A percentile compares a stretch with the other conserved stretches of the same genome.
These are phyloP conservation scores for Penicillium turbatum DNA, from an alignment of 495 filamentous ascomycete species.

Conservation along the genomic window DNA sequence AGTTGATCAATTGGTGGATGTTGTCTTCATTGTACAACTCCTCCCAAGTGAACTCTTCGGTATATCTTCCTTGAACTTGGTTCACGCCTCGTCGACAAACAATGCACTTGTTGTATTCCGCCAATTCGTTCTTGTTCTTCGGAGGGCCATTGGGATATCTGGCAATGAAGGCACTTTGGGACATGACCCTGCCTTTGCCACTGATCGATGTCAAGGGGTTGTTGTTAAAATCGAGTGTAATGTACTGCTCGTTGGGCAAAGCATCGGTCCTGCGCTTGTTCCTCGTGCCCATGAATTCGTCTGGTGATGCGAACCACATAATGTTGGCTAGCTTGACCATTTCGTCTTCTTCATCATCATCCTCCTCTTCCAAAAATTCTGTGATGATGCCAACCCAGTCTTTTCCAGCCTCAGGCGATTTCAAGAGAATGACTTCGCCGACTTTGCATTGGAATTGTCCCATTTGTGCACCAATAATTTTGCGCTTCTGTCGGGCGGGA, in stretches of 20 bases:
- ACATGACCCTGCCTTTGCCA: slow-evolving; percentile 78
- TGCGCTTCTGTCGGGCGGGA: slow-evolving; percentile 29
- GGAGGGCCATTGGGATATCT: slow-evolving; percentile 76
- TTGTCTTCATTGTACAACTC: slow-evolving; percentile 64
- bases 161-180: slow-evolving; percentile 57
- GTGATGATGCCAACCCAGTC: slow-evolving; percentile 88
- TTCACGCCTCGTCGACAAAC: slow-evolving; percentile 87
- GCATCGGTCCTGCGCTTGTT: slow-evolving; percentile 81
- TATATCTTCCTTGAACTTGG: slow-evolving; percentile 82
- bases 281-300: slow-evolving; percentile 71
- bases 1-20: slow-evolving; percentile 60
- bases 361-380: slow-evolving; percentile 66
- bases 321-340: slow-evolving; percentile 63
- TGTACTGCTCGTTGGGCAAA: slow-evolving; percentile 85
- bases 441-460: slow-evolving; percentile 75
- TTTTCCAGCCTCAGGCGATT: slow-evolving; percentile 75
- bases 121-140: slow-evolving; percentile 51
- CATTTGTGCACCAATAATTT: slow-evolving; percentile 78
- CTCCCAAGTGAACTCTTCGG: slow-evolving; percentile 90
- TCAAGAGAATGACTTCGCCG: slow-evolving; percentile 81
- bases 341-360: slow-evolving; percentile 50
- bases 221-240: slow-evolving; percentile 76
- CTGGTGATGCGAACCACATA: slow-evolving; percentile 88
- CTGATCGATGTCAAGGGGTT: slow-evolving; percentile 89
- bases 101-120: slow-evolving; percentile 83